Evolutionary conservation across 208 protist genomes (phyloP).

Genomic region (Acanthamoeba triangularis): DNA sequence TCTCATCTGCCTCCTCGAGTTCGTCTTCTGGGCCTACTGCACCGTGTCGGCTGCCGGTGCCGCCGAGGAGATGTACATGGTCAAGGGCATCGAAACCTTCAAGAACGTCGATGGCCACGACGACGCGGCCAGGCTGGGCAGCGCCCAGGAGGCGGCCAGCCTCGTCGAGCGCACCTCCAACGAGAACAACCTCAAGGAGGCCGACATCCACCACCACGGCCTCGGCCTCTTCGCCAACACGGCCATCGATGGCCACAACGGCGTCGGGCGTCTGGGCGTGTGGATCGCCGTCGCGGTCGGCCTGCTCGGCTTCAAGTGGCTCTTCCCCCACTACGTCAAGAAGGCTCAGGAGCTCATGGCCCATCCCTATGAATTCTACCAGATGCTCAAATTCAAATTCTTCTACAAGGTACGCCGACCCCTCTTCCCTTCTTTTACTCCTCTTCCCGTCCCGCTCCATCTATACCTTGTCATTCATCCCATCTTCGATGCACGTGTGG

Average conservation of each 20-base stretch:
- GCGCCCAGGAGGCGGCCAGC: constrained; percentile 1
- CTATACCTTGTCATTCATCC: no score
- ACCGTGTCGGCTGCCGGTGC: not conserved
- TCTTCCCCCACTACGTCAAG: not conserved
- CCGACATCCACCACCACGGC: not conserved
- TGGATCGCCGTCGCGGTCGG: constrained; percentile 12
- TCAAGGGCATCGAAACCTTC: constrained; percentile 1
- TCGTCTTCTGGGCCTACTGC: constrained; percentile 14
- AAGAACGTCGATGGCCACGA: not conserved
- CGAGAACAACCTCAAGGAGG: not conserved
- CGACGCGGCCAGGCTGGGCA: not conserved
- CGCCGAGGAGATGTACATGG: constrained; percentile 28
- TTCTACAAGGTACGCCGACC: not conserved
- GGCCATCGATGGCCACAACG: not conserved
- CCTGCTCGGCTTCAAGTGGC: constrained; percentile 28
- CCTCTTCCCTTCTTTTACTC: no score
- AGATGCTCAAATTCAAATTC: constrained; percentile 14
- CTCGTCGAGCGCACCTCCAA: not conserved
- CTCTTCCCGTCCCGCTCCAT: no score
- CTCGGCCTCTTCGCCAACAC: not conserved
- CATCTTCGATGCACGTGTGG: no score
- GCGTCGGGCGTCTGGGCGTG: not conserved
- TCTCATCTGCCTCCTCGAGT: not conserved
- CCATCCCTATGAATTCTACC: constrained; percentile 1
- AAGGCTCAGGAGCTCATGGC: not conserved